These are phyloP conservation scores for Paecilomyces fulvus DNA, from an alignment of 2,329 filamentous ascomycete genomes.

Conservation along the genomic window DNA sequence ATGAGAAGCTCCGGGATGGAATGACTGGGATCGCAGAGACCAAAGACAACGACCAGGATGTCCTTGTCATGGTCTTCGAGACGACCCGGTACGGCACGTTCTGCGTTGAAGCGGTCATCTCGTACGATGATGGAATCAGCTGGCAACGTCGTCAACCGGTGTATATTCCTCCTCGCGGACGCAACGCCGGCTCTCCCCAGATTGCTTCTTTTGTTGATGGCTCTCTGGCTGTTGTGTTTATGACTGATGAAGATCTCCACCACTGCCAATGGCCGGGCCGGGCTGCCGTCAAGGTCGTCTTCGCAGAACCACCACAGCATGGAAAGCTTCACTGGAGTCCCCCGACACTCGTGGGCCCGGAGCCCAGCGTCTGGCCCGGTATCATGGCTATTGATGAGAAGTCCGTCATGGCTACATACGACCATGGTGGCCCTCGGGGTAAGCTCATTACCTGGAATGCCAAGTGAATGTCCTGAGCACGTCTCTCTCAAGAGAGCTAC, in stretches of 20 bases:
- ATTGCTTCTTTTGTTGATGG: slow-evolving; percentile 34
- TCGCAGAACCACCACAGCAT: slow-evolving; percentile 23
- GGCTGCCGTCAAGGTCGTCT: slow-evolving; percentile 35
- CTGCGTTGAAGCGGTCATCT: slow-evolving; percentile 38
- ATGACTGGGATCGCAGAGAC: slow-evolving; percentile 39
- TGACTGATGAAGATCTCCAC: slow-evolving; percentile 38
- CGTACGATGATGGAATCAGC: slow-evolving; percentile 36
- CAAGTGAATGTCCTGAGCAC: slow-evolving; percentile 7
- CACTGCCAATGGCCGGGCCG: slow-evolving; percentile 31
- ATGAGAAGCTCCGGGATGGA: slow-evolving; percentile 34
- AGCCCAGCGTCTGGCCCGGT: slow-evolving; percentile 33
- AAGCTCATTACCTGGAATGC: slow-evolving; percentile 18
- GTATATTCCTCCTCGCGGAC: slow-evolving; percentile 29
- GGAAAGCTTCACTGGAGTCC: slow-evolving; percentile 29
- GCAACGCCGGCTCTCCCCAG: slow-evolving; percentile 41
- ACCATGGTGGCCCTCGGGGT: slow-evolving; percentile 19
- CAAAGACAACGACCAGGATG: slow-evolving; percentile 25
- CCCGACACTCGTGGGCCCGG: slow-evolving; percentile 21
- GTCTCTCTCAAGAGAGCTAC: too few relatives aligned
- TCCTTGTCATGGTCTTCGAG: slow-evolving; percentile 40
- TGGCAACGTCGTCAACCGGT: slow-evolving; percentile 37
- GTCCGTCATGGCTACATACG: slow-evolving; percentile 21
- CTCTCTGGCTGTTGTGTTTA: slow-evolving; percentile 37
- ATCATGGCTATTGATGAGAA: slow-evolving; percentile 22
- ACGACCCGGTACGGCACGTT: slow-evolving; percentile 36